phyloP scores from a whole-genome alignment of 495 filamentous ascomycete species.

The Acidiella bohemica region DNA sequence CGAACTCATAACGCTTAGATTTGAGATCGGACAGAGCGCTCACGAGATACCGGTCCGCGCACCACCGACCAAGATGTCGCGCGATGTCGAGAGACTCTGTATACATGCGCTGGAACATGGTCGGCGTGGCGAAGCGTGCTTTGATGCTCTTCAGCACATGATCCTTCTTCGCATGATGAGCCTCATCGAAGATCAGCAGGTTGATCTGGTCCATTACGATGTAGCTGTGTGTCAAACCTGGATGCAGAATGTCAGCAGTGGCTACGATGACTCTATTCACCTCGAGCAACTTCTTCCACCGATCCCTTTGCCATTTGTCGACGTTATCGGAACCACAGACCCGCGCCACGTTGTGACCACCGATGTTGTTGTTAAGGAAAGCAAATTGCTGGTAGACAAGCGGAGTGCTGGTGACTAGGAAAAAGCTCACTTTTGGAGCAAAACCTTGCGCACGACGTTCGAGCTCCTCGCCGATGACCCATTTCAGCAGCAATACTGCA shows the following conservation, averaged over 20 bases:
- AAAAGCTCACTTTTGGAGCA: conserved; percentile 59
- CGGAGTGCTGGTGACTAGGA: conserved; percentile 81
- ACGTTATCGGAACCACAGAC: conserved; percentile 62
- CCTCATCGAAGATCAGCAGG: conserved; percentile 89
- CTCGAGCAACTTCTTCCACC: conserved; percentile 54
- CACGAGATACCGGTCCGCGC: conserved; percentile 68
- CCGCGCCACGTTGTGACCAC: conserved; percentile 63
- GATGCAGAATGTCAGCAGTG: conserved; percentile 74
- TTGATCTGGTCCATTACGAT: conserved; percentile 77
- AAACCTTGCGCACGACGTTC: conserved; percentile 50
- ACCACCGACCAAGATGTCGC: conserved; percentile 70
- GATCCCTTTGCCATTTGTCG: conserved; percentile 50
- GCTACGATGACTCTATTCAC: conserved; percentile 83
- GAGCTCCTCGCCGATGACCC: conserved; percentile 66
- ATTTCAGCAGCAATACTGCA: conserved; percentile 70
- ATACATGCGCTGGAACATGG: conserved; percentile 46
- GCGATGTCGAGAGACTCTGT: conserved; percentile 42
- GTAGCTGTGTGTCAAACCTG: conserved; percentile 67
- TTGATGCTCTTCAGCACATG: conserved; percentile 56
- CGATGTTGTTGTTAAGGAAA: conserved; percentile 70
- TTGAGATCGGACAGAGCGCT: conserved; percentile 50
- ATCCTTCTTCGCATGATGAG: conserved; percentile 90
- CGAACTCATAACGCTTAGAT: conserved; percentile 1
- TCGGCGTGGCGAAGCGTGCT: conserved; percentile 41
- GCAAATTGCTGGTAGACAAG: conserved; percentile 83